A percentile compares a stretch with the other conserved stretches of the same genome.
Evolutionary conservation across 192 early-diverging fungal species (phyloP).

Genomic region (Podila verticillata): DNA sequence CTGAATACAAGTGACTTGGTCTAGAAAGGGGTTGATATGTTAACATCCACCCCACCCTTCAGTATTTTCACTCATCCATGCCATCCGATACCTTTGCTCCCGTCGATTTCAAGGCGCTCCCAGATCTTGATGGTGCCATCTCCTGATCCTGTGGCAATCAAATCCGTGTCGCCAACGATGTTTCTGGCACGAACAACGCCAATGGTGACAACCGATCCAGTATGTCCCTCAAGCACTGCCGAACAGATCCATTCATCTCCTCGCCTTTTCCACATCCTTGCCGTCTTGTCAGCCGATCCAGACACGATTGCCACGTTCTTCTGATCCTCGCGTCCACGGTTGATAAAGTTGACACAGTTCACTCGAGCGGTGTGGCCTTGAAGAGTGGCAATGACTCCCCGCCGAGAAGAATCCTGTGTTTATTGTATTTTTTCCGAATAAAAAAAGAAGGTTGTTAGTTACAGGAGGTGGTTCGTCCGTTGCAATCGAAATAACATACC

Average conservation of each 20-base stretch:
- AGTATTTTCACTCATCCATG: neutral
- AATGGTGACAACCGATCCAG: conserved; percentile 70
- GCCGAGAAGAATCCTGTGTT: conserved; percentile 52
- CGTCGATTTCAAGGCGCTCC: conserved; percentile 60
- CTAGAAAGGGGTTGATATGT: conserved; percentile 15
- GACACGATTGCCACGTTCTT: conserved; percentile 74
- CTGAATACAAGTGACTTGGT: conserved; percentile 70
- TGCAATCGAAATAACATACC: conserved; percentile 44
- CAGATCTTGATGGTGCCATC: conserved; percentile 81
- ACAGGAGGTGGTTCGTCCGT: too few species aligned
- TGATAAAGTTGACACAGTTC: conserved; percentile 78
- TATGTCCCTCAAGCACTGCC: conserved; percentile 74
- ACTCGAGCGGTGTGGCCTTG: conserved; percentile 82
- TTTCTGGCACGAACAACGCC: conserved; percentile 62
- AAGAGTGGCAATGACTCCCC: conserved; percentile 68
- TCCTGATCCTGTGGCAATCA: conserved; percentile 73
- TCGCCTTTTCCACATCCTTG: conserved; percentile 74
- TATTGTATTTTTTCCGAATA: neutral
- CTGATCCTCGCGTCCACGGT: conserved; percentile 61
- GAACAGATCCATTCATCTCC: conserved; percentile 65
- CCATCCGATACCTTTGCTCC: conserved; percentile 19
- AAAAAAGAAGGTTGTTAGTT: conserved; percentile 4
- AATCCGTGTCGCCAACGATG: conserved; percentile 54
- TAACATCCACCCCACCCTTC: neutral
- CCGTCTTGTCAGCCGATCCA: conserved; percentile 83